These are phyloP conservation scores for barley (Hordeum vulgare) DNA, from an alignment of 176 grass and related monocot species.

Conservation along the genomic window DNA sequence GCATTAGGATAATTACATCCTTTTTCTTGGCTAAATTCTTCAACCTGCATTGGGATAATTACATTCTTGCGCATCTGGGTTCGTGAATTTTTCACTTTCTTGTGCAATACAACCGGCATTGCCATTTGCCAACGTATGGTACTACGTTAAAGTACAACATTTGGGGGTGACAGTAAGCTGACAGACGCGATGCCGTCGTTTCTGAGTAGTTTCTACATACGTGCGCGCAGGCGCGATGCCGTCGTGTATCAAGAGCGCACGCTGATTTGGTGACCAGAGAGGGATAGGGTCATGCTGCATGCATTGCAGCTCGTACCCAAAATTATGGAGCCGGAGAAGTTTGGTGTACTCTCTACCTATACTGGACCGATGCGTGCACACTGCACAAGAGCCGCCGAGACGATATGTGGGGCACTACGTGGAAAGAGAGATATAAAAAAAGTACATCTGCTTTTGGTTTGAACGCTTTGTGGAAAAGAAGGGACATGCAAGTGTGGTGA, in stretches of 20 bases:
- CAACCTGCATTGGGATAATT: background rate
- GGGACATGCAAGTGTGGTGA: background rate
- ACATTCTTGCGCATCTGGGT: background rate
- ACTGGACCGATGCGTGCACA: background rate
- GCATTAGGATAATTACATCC: background rate
- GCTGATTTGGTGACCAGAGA: background rate
- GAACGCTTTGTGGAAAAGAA: background rate
- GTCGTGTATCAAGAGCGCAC: background rate
- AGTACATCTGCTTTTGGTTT: constrained; percentile 15
- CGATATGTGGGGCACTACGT: background rate
- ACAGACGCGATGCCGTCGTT: too few species aligned
- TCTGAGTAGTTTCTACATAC: background rate
- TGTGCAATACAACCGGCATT: background rate
- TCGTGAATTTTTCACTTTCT: background rate
- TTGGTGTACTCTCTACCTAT: background rate
- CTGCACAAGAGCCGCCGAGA: background rate
- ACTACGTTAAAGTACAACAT: background rate
- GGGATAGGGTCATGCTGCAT: background rate
- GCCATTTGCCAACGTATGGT: background rate
- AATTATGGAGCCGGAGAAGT: background rate
- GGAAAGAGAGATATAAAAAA: background rate
- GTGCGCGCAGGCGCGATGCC: background rate
- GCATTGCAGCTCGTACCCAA: background rate
- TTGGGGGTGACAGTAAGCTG: background rate
- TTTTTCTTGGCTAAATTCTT: background rate